phyloP scores from a whole-genome alignment of 2,329 filamentous ascomycete genomes.

The Thelonectria blattea region DNA sequence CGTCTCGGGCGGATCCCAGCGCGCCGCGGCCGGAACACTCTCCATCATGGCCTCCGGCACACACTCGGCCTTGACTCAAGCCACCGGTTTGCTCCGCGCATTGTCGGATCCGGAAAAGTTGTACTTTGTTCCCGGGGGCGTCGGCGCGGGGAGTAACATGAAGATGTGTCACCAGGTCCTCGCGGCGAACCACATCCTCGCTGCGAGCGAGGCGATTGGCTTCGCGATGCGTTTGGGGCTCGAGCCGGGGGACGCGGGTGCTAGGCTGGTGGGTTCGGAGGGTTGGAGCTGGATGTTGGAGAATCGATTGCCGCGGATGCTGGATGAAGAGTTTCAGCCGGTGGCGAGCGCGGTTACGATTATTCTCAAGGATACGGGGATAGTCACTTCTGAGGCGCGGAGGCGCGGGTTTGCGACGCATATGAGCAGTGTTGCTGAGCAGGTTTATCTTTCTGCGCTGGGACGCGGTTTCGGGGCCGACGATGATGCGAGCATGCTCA shows the following conservation, averaged over 20 bases:
- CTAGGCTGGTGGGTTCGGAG: constrained; percentile 53
- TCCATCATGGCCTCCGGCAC: constrained; percentile 76
- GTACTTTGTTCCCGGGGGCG: constrained; percentile 64
- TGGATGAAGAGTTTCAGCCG: constrained; percentile 58
- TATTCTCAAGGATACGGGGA: constrained; percentile 66
- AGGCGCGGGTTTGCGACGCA: constrained; percentile 63
- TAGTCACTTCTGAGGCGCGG: constrained; percentile 71
- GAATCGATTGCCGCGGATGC: constrained; percentile 62
- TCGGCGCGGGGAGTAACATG: constrained; percentile 70
- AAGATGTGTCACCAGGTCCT: constrained; percentile 73
- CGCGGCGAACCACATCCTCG: constrained; percentile 67
- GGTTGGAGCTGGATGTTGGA: constrained; percentile 68
- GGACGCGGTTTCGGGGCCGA: constrained; percentile 54
- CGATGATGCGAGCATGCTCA: constrained; percentile 21
- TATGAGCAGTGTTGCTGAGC: constrained; percentile 67
- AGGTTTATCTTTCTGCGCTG: constrained; percentile 66
- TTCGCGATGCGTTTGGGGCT: constrained; percentile 63
- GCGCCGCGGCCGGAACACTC: constrained; percentile 66
- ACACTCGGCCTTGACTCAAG: constrained; percentile 61
- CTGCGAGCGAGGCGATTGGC: constrained; percentile 65
- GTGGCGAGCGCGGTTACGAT: constrained; percentile 65
- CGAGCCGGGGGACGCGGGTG: constrained; percentile 49
- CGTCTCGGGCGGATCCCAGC: constrained; percentile 37
- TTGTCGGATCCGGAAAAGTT: constrained; percentile 69
- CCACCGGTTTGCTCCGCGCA: constrained; percentile 63